Evolutionary conservation across 1,139 yeast genomes (phyloP).

Genomic region (Hyphopichia buzzinii): DNA sequence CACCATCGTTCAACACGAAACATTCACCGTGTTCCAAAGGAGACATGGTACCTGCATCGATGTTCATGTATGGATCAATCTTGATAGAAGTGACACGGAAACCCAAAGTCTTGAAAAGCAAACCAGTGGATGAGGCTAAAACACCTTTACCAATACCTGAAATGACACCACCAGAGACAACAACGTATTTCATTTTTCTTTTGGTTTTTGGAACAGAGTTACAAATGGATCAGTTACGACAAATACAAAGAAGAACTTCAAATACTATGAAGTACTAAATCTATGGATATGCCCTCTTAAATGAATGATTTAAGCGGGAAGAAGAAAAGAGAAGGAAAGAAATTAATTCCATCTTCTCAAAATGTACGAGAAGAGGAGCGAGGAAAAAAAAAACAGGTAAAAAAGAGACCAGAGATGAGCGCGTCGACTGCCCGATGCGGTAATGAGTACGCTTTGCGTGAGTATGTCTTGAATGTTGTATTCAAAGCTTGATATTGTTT

Average conservation of each 20-base stretch:
- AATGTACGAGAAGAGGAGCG: constrained; percentile 4
- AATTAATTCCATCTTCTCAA: constrained; percentile 2
- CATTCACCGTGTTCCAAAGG: constrained; percentile 99
- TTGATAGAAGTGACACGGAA: constrained; percentile 94
- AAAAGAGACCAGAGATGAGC: constrained; percentile 8
- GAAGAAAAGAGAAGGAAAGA: constrained; percentile 19
- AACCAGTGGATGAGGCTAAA: constrained; percentile 94
- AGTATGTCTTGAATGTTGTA: no score
- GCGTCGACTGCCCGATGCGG: constrained; percentile 27
- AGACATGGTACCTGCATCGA: constrained; percentile 99
- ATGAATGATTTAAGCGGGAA: constrained; percentile 49
- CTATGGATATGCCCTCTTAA: constrained; percentile 45
- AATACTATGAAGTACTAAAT: constrained; percentile 1
- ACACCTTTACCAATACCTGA: constrained; percentile 99
- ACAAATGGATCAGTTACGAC: neutral
- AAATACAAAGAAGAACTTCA: neutral
- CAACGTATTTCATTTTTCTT: constrained; percentile 88
- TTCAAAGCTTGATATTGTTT: no score
- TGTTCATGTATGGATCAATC: constrained; percentile 98
- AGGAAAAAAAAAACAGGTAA: constrained; percentile 5
- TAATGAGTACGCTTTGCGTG: no score
- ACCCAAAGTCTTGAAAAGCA: constrained; percentile 89
- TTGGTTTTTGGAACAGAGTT: neutral
- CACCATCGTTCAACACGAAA: constrained; percentile 96
- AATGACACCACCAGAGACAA: constrained; percentile 98